Evolutionary conservation across 345 rosid genomes (phyloP), one percentile per base, ranked within the genome.

Genomic region (Mallotus nudiflorus): DNA sequence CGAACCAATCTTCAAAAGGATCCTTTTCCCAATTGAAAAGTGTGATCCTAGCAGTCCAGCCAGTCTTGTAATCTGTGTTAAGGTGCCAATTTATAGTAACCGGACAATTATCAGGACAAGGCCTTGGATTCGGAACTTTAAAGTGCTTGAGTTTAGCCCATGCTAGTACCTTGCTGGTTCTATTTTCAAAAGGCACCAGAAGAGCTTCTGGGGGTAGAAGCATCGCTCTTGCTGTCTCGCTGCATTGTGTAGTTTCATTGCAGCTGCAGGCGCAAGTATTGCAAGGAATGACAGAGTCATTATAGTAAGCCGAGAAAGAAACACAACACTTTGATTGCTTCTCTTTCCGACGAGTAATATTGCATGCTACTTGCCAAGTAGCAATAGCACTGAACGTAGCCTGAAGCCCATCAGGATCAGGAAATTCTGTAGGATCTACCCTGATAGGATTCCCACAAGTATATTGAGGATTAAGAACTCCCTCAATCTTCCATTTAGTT

Each of bases 251-350:
- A 33, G 73, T 24, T 0, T 69, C 54, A 0, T 64, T 54, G 62
- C 98, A 92, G 16, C 98, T 98, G 11, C 99, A 96, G 25, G 99
- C 98, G 14, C 99, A 92, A 3, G 99, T 90, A 40, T 75, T 82
- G 77, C 99, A 96, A 2, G 99, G 99, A 53, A 96, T 69, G 7
- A 82, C 87, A 2, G 96, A 89, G 20, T 77, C 85, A 50, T 86
- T 91, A 82, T 90, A 96, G 67, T 81, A 96, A 14, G 99, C 97
- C 14, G 98, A 89, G 85, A 89, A 92, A 0, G 99, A 90, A n/a
- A 92, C 99, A 45, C 99, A 96, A 67, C 97, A 96, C 54, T 77
- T 77, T 2, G 97, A 51, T 33, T 84, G 77, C 40, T 80, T 81
- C 1, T 69, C 67, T 79, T 89, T 89, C 0, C 96, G 94, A 59